A percentile compares a stretch with the other conserved stretches of the same genome.
Evolutionary conservation across 192 early-diverging fungal genomes (phyloP).

Genomic region (Coemansia sp.): DNA sequence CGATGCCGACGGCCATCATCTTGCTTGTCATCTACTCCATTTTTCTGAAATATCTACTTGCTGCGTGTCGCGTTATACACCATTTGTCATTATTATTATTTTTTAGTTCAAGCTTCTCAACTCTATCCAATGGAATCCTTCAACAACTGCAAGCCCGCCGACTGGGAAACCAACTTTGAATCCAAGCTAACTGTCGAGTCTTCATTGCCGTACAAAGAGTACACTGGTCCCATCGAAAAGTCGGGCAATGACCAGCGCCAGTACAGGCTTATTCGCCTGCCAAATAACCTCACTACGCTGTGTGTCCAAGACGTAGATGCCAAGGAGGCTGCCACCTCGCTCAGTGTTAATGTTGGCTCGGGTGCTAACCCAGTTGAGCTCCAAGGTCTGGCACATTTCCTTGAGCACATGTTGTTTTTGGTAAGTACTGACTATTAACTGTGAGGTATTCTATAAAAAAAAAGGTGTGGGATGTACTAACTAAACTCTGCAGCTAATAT

Average conservation of each 20-base stretch:
- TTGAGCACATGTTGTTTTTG: constrained; percentile 71
- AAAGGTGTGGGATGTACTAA: neutral
- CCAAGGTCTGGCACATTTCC: constrained; percentile 70
- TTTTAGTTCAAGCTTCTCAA: neutral
- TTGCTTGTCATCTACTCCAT: neutral
- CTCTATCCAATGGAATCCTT: neutral
- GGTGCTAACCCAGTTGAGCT: constrained; percentile 61
- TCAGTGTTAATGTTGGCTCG: constrained; percentile 66
- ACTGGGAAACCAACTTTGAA: constrained; percentile 12
- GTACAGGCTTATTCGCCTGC: constrained; percentile 61
- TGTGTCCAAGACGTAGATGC: constrained; percentile 61
- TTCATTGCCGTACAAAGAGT: constrained; percentile 27
- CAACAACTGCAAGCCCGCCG: neutral
- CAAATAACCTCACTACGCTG: constrained; percentile 63
- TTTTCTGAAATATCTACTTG: neutral
- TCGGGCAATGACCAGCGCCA: constrained; percentile 61
- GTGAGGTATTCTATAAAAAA: neutral
- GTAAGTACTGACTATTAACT: neutral
- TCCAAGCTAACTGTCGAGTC: constrained; percentile 6
- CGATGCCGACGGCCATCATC: neutral
- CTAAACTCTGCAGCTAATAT: neutral
- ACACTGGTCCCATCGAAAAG: constrained; percentile 35
- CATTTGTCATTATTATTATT: neutral
- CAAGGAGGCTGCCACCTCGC: constrained; percentile 58
- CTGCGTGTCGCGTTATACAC: neutral